Evolutionary conservation across 208 protist genomes (phyloP).

Genomic region (Acanthamoeba royreba): DNA sequence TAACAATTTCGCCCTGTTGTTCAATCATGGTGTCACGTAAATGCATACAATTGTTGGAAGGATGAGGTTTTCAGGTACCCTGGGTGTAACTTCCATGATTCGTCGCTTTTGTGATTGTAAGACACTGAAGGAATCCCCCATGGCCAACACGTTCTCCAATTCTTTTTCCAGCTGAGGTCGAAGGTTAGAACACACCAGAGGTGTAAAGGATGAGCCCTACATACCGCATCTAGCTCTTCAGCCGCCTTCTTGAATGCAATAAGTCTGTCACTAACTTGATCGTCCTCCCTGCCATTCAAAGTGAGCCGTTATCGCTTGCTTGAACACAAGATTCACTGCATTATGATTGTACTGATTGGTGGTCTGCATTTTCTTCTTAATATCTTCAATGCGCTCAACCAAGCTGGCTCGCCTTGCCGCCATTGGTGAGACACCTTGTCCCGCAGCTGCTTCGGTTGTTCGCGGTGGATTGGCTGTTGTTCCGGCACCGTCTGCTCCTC

Average conservation of each 20-base stretch:
- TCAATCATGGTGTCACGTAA: too few relatives aligned
- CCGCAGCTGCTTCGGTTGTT: not conserved
- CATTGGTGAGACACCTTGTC: not conserved
- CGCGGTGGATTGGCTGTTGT: not conserved
- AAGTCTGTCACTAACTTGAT: not conserved
- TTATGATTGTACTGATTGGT: not conserved
- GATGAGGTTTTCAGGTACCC: not conserved
- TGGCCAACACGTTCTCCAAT: not conserved
- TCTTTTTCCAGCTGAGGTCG: not conserved
- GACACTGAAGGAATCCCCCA: not conserved
- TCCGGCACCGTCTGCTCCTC: too few relatives aligned
- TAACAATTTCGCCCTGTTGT: not conserved
- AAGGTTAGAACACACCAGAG: not conserved
- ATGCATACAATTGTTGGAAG: too few relatives aligned
- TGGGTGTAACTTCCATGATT: not conserved
- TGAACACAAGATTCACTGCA: not conserved
- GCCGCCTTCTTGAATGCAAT: not conserved
- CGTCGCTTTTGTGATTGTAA: constrained; percentile 2
- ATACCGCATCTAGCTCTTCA: not conserved
- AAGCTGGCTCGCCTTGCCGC: not conserved
- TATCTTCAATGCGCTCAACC: not conserved
- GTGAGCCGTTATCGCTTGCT: not conserved
- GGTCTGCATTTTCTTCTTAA: not conserved
- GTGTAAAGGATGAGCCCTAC: not conserved
- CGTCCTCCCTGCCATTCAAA: not conserved